Evolutionary conservation across 306 rosid species (phyloP).

Genomic region (Alnus glutinosa): DNA sequence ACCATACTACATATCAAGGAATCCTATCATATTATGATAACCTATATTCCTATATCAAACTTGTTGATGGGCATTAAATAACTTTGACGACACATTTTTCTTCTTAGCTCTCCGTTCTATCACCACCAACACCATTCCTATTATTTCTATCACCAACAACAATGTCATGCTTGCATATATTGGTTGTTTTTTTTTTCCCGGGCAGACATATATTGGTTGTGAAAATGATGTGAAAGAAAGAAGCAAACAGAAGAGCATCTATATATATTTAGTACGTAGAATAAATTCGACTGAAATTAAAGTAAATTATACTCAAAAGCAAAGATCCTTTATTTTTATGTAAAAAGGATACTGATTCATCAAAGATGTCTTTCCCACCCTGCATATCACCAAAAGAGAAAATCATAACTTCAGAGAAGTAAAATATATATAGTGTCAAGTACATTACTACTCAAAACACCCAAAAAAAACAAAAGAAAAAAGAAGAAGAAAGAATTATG

Average conservation of each 20-base stretch:
- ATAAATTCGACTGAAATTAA: neutral
- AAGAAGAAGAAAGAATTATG: neutral
- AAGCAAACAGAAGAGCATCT: neutral
- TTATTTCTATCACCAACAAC: no score
- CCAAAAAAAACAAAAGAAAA: neutral
- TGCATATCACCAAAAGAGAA: constrained; percentile 39
- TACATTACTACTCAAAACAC: neutral
- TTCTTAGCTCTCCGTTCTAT: no score
- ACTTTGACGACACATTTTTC: no score
- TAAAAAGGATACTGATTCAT: constrained; percentile 84
- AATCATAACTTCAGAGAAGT: neutral
- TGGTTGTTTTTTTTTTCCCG: neutral
- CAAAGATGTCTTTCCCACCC: constrained; percentile 91
- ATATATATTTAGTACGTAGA: neutral
- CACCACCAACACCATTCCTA: no score
- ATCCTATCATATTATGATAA: no score
- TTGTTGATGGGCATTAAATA: no score
- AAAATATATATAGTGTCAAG: neutral
- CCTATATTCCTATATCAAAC: no score
- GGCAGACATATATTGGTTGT: neutral
- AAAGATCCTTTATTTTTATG: neutral
- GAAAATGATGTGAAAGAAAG: neutral
- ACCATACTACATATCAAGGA: no score
- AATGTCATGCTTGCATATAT: no score
- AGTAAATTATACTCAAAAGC: neutral